Base-by-base conservation (phyloP, 2,329 filamentous ascomycete species). In the Exophiala sp. region DNA sequence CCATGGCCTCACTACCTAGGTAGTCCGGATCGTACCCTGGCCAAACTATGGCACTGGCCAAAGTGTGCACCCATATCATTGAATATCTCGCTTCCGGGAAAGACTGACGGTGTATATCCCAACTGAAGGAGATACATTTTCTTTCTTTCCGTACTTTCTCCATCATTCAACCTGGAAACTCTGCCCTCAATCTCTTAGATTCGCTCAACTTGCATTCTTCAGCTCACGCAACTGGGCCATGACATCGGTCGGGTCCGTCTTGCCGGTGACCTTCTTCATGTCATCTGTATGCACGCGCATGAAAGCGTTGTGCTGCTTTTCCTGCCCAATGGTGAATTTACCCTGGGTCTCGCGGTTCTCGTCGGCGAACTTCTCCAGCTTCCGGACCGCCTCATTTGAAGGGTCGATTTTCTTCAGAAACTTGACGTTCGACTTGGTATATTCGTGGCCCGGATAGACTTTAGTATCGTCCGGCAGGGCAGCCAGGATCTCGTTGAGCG, bases 371-470 rank as follows among this genome's bases (percentile, higher is more conserved):
- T 77, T 75, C 58, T 86, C 75, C 24, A 98, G 75, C 61, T 83
- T 85, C 74, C 86, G 82, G 56, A 96, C 81, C 0, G 86, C 76
- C 42, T 86, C 82, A 38, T 56, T 56, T 21, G 49, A 39, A 9
- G 50, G 46, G 11, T 56, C 53, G 11, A 61, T 50, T 29, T 52
- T 52, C 21, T 53, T 50, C 52, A 62, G 83, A 65, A 98, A 98
- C 66, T 88, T 88, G 63, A 93, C 88, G 64, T 98, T 98, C 44
- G 85, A 79, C 70, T 93, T 95, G n/a, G 93, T 98, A 72, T 98
- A 98, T 68, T 97, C 93, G 63, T 98, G 93, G 2, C 93, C 93
- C 14, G 91, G 90, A 65, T 88, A 98, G 58, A 98, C 88, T 58
- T 85, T 85, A 1, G 93, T 97, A 62, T 97, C 89, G 60, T 95